A percentile compares a stretch with the other conserved stretches of the same genome.
Evolutionary conservation across 1,139 yeast genomes (phyloP).

Genomic region (Candida mesenterica): DNA sequence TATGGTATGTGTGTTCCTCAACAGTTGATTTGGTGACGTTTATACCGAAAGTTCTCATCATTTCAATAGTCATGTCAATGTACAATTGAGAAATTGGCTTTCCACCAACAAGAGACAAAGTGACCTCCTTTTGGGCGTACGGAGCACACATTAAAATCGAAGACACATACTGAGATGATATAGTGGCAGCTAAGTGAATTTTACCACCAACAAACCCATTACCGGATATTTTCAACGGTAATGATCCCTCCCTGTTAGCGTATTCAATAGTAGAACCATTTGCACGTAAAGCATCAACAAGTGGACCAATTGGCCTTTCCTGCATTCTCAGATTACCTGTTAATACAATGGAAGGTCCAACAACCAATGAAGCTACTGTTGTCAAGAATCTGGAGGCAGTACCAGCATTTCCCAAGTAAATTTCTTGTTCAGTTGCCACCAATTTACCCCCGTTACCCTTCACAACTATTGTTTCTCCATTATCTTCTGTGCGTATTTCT

Average conservation of each 20-base stretch:
- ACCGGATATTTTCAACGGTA: conserved; percentile 74
- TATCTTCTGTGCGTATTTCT: conserved; percentile 72
- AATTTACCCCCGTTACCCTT: conserved; percentile 84
- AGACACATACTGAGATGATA: conserved; percentile 96
- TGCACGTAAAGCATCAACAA: conserved; percentile 81
- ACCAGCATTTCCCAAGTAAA: conserved; percentile 96
- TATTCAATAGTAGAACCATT: conserved; percentile 80
- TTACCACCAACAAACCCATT: conserved; percentile 82
- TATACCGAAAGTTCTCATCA: conserved; percentile 92
- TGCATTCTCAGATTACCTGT: conserved; percentile 98
- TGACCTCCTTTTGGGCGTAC: conserved; percentile 84
- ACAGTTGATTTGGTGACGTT: conserved; percentile 67
- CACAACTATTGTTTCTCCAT: conserved; percentile 84
- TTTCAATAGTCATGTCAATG: conserved; percentile 94
- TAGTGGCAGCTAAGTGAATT: conserved; percentile 91
- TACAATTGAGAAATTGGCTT: conserved; percentile 95
- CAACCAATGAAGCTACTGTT: conserved; percentile 81
- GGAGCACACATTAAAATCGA: conserved; percentile 98
- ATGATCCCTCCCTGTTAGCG: conserved; percentile 72
- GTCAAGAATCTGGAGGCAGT: conserved; percentile 96
- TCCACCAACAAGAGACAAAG: conserved; percentile 88
- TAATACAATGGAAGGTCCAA: conserved; percentile 40
- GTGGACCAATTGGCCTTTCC: conserved; percentile 95
- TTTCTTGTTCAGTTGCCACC: conserved; percentile 55
- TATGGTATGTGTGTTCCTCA: conserved; percentile 81